A percentile compares a stretch with the other conserved stretches of the same genome.
Conservation (phyloP, 2,329 filamentous ascomycete species). For the Fusarium hainanense region DNA sequence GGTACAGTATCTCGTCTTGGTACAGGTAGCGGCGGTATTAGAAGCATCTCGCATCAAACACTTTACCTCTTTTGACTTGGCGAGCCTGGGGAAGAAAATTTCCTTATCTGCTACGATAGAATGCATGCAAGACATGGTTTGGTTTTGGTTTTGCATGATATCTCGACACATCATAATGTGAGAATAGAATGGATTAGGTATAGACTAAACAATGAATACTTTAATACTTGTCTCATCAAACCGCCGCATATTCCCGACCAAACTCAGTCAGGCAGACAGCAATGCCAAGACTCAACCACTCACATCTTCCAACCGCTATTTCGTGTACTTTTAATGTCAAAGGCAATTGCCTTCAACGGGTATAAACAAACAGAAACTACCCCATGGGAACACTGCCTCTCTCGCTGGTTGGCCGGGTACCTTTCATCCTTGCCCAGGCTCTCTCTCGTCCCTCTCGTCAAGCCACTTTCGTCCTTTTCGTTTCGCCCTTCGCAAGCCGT, state of each 20-base stretch:
- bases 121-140: background rate
- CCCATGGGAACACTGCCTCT: slow-evolving; percentile 20
- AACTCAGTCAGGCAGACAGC: background rate
- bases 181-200: slow-evolving; percentile 8
- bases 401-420: slow-evolving; percentile 9
- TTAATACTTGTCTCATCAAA: background rate
- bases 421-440: background rate
- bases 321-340: slow-evolving; percentile 8
- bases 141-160: background rate
- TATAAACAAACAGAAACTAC: slow-evolving; percentile 33
- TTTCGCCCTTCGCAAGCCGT: slow-evolving; percentile 23
- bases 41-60: slow-evolving; percentile 6
- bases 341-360: slow-evolving; percentile 24
- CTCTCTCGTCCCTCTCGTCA: background rate
- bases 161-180: background rate
- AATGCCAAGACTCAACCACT: background rate
- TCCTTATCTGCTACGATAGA: slow-evolving; percentile 12
- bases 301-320: slow-evolving; percentile 1
- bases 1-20: slow-evolving; percentile 6
- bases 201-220: background rate
- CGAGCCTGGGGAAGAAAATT: slow-evolving; percentile 18
- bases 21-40: slow-evolving; percentile 3
- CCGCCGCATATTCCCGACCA: background rate
- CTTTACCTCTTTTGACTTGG: slow-evolving; percentile 27
- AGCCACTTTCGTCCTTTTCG: slow-evolving; percentile 7